A percentile compares a stretch with the other conserved stretches of the same genome.
Conservation (phyloP, 768 basidiomycete species). For the Bullera alba region DNA sequence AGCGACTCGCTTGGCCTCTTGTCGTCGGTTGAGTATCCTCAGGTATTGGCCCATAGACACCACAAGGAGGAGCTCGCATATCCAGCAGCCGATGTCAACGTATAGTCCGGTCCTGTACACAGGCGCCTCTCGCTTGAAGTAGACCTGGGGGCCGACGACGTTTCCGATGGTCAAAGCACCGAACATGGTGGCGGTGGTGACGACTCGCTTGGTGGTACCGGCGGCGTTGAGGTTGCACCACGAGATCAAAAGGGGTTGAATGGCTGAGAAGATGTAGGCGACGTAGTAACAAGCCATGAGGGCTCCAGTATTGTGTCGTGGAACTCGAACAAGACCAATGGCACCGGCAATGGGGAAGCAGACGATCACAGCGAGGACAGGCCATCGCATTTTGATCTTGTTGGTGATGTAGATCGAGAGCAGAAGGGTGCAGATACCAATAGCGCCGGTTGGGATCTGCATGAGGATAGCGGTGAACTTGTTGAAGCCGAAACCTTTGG, state of each 20-base stretch:
- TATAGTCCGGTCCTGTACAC: slow-evolving; percentile 40
- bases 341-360: slow-evolving; percentile 42
- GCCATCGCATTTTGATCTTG: slow-evolving; percentile 35
- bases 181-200: slow-evolving; percentile 27
- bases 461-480: slow-evolving; percentile 38
- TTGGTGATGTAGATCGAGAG: slow-evolving; percentile 37
- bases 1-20: slow-evolving; percentile 33
- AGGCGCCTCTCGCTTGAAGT: slow-evolving; percentile 32
- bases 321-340: slow-evolving; percentile 29
- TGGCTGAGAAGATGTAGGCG: not conserved
- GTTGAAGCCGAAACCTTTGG: slow-evolving; percentile 25
- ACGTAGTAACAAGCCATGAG: slow-evolving; percentile 21
- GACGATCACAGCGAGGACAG: slow-evolving; percentile 15
- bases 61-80: slow-evolving; percentile 27
- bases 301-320: slow-evolving; percentile 20
- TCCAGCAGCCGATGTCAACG: slow-evolving; percentile 42
- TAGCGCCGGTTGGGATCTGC: slow-evolving; percentile 40
- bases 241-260: slow-evolving; percentile 21
- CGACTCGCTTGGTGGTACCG: slow-evolving; percentile 33
- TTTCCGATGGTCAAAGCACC: slow-evolving; percentile 32
- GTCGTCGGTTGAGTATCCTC: slow-evolving; percentile 28
- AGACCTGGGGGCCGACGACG: slow-evolving; percentile 41
- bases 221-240: slow-evolving; percentile 38
- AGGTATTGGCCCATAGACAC: slow-evolving; percentile 39
- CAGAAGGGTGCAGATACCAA: slow-evolving; percentile 31